Conservation (phyloP, 2,329 filamentous ascomycete genomes). For the Boeremia lycopersici region DNA sequence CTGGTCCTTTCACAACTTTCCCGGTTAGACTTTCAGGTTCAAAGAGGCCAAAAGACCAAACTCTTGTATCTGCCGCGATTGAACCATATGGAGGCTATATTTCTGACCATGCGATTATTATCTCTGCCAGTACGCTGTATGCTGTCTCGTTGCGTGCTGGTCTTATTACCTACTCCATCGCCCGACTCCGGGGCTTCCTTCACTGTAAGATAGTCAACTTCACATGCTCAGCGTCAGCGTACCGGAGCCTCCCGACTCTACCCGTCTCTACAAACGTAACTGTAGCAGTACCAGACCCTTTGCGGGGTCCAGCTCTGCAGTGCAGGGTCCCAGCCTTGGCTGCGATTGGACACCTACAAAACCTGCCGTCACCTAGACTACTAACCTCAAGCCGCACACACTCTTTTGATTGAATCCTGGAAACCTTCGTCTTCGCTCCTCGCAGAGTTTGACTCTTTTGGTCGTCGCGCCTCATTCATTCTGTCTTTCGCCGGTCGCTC, state of each 20-base stretch:
- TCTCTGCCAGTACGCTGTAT: no score
- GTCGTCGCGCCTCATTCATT: neutral
- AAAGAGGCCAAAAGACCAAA: no score
- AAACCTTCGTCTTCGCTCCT: neutral
- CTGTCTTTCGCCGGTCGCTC: neutral
- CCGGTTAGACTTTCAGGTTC: no score
- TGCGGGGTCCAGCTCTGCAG: neutral
- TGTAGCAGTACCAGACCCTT: neutral
- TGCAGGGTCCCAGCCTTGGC: slow-evolving; percentile 6
- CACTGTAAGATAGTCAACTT: neutral
- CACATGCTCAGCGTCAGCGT: neutral
- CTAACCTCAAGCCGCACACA: neutral
- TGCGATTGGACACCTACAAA: neutral
- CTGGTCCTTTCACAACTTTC: no score
- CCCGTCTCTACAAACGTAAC: no score
- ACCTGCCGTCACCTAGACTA: slow-evolving; percentile 12
- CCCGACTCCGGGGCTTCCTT: no score
- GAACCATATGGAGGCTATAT: no score
- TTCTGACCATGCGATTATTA: no score
- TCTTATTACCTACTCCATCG: no score
- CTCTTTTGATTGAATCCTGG: neutral
- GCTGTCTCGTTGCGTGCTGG: no score
- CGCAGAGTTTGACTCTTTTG: no score
- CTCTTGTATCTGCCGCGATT: no score
- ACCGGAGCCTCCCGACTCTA: neutral